Conservation (phyloP, 257 asterid species). For the Capsicum pubescens region DNA sequence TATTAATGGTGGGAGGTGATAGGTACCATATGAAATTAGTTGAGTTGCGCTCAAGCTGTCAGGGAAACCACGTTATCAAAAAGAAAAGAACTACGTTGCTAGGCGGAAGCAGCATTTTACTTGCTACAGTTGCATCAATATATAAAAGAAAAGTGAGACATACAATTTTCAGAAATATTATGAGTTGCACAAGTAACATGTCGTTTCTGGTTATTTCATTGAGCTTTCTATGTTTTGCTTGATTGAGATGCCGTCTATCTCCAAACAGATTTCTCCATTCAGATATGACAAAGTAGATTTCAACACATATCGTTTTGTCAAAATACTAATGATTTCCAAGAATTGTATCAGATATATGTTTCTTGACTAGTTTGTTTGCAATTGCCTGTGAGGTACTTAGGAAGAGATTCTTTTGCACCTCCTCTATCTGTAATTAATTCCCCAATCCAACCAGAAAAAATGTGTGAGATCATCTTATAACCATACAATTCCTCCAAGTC, state of each 20-base stretch:
- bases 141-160: background rate
- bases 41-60: background rate
- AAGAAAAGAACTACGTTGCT: background rate
- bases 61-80: background rate
- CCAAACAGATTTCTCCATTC: conserved; percentile 3
- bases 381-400: background rate
- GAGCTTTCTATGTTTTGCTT: background rate
- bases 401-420: conserved; percentile 8
- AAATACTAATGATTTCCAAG: background rate
- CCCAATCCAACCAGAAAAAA: background rate
- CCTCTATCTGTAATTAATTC: background rate
- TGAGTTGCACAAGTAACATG: conserved; percentile 4
- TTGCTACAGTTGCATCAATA: conserved; percentile 5
- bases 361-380: background rate
- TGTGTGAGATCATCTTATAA: background rate
- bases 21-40: background rate
- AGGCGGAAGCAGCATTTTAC: background rate
- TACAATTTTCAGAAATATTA: background rate
- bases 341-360: background rate
- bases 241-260: background rate
- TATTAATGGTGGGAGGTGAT: background rate
- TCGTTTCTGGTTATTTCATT: background rate
- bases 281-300: background rate
- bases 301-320: background rate
- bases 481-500: background rate